A percentile compares a stretch with the other conserved stretches of the same genome.
Evolutionary conservation across 768 basidiomycete genomes (phyloP).

Genomic region (Chiua virens): DNA sequence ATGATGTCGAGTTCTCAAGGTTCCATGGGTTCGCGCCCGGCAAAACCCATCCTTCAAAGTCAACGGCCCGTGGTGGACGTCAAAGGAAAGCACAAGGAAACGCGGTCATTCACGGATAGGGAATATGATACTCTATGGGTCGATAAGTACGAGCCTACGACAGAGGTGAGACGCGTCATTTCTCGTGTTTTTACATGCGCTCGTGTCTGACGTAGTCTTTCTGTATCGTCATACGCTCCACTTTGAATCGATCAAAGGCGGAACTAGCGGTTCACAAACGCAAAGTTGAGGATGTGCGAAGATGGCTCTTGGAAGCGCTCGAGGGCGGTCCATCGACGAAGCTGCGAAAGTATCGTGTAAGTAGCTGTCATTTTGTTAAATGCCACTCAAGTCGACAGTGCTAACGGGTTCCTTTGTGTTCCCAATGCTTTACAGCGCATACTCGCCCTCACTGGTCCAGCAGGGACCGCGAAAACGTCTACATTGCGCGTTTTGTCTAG

Average conservation of each 20-base stretch:
- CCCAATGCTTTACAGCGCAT: slow-evolving; percentile 57
- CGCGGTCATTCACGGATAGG: neutral
- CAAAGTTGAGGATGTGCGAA: slow-evolving; percentile 76
- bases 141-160: slow-evolving; percentile 60
- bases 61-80: slow-evolving; percentile 4
- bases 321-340: slow-evolving; percentile 64
- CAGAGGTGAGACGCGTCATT: slow-evolving; percentile 46
- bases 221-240: neutral
- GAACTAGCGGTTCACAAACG: slow-evolving; percentile 78
- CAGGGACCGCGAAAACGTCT: slow-evolving; percentile 89
- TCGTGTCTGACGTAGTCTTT: neutral
- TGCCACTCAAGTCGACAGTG: neutral
- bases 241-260: slow-evolving; percentile 38
- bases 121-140: slow-evolving; percentile 54
- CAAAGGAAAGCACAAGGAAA: slow-evolving; percentile 28
- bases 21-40: neutral
- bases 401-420: neutral
- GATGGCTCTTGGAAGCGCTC: slow-evolving; percentile 74
- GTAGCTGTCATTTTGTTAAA: slow-evolving; percentile 23
- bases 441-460: slow-evolving; percentile 81
- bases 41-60: neutral
- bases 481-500: slow-evolving; percentile 72
- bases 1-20: slow-evolving; percentile 7
- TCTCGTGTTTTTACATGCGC: too few species aligned
- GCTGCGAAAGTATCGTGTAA: slow-evolving; percentile 71